Evolutionary conservation across 116 monocot species (phyloP).

Genomic region (Thalassia testudinum): DNA sequence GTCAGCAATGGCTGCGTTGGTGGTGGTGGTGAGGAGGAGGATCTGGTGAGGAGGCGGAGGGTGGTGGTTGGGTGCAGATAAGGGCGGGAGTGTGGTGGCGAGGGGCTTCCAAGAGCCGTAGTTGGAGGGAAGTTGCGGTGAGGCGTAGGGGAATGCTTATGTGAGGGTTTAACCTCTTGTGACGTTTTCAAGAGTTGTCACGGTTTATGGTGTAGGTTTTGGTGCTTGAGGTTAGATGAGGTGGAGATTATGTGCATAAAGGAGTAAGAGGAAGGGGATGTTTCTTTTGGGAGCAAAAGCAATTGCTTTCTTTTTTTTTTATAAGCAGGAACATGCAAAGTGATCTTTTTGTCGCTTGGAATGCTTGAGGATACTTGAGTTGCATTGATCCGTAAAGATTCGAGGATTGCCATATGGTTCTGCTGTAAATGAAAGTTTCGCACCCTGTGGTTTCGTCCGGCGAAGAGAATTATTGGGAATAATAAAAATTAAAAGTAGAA

Average conservation of each 20-base stretch:
- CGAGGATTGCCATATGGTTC: background rate
- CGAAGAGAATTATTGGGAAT: too few species aligned
- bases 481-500: too few species aligned
- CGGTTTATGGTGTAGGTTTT: background rate
- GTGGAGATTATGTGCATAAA: too few species aligned
- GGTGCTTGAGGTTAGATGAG: background rate
- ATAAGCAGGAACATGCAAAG: background rate
- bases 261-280: background rate
- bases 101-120: background rate
- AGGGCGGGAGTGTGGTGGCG: background rate
- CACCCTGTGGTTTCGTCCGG: too few species aligned
- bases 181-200: background rate
- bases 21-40: constrained; percentile 1
- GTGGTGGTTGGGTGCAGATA: background rate
- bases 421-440: too few species aligned
- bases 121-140: background rate
- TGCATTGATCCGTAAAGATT: background rate
- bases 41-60: background rate
- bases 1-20: background rate
- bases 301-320: background rate
- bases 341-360: background rate
- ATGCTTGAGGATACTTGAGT: background rate
- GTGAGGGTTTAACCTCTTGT: background rate
- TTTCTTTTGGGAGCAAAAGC: background rate
- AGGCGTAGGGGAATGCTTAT: background rate